These are phyloP conservation scores for Dactylis glomerata DNA, from an alignment of 176 grass and related monocot genomes.

Conservation along the genomic window DNA sequence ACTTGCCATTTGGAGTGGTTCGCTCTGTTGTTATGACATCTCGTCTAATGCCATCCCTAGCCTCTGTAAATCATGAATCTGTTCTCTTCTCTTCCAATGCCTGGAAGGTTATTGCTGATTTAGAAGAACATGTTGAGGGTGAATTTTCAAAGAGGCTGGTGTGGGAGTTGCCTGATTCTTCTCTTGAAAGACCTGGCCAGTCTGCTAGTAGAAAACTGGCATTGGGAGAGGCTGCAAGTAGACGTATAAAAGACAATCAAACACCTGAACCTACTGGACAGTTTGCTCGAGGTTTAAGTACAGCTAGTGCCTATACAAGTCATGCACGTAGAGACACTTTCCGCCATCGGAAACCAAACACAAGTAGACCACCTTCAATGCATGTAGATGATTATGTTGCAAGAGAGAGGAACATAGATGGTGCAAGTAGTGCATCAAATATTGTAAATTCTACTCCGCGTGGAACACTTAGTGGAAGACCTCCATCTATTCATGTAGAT, in stretches of 20 bases:
- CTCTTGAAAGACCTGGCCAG: constrained; percentile 56
- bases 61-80: constrained; percentile 36
- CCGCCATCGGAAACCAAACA: constrained; percentile 94
- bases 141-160: constrained; percentile 66
- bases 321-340: constrained; percentile 91
- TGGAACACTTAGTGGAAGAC: constrained; percentile 65
- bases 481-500: constrained; percentile 99
- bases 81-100: constrained; percentile 60
- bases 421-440: constrained; percentile 86
- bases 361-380: constrained; percentile 97
- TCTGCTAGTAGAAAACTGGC: constrained; percentile 71
- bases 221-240: constrained; percentile 51
- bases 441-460: constrained; percentile 68
- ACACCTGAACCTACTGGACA: constrained; percentile 56
- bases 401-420: constrained; percentile 96
- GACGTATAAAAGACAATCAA: constrained; percentile 59
- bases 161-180: constrained; percentile 96
- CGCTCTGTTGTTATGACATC: constrained; percentile 61
- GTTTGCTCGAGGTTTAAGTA: constrained; percentile 58
- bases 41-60: constrained; percentile 60
- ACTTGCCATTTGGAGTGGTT: constrained; percentile 40
- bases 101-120: constrained; percentile 71
- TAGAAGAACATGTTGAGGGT: constrained; percentile 39
- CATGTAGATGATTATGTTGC: constrained; percentile 99
- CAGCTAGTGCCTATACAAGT: constrained; percentile 48